Conservation (phyloP, 257 asterid species). For the Capsicum baccatum region DNA sequence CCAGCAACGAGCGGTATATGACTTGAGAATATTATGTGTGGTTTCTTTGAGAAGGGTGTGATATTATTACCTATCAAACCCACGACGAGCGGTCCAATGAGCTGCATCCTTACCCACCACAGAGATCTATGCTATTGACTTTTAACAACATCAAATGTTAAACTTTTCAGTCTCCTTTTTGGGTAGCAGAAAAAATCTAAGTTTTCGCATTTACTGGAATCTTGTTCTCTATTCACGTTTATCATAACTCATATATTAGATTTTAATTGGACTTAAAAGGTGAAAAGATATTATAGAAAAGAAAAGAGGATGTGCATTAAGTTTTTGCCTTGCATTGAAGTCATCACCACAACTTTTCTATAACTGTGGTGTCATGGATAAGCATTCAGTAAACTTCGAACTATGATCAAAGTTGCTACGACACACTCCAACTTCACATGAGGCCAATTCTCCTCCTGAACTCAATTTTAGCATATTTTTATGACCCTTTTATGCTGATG, state of each 20-base stretch:
- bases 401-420: no score
- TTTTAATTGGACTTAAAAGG: neutral
- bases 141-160: neutral
- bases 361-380: neutral
- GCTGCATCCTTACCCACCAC: neutral
- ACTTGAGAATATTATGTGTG: no score
- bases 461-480: no score
- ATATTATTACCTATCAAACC: neutral
- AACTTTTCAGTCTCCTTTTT: constrained; percentile 22
- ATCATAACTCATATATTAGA: neutral
- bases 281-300: neutral
- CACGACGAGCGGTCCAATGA: neutral
- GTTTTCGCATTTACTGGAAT: constrained; percentile 5
- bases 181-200: neutral
- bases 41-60: neutral
- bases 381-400: no score
- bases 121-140: neutral
- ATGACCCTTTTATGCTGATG: no score
- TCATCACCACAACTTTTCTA: neutral
- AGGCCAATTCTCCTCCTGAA: no score
- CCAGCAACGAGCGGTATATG: no score
- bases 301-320: neutral
- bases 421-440: no score
- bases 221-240: neutral
- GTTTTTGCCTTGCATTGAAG: neutral